Conservation (phyloP, 2,329 filamentous ascomycete species). For the Nothophaeocryptopus gaeumannii region DNA sequence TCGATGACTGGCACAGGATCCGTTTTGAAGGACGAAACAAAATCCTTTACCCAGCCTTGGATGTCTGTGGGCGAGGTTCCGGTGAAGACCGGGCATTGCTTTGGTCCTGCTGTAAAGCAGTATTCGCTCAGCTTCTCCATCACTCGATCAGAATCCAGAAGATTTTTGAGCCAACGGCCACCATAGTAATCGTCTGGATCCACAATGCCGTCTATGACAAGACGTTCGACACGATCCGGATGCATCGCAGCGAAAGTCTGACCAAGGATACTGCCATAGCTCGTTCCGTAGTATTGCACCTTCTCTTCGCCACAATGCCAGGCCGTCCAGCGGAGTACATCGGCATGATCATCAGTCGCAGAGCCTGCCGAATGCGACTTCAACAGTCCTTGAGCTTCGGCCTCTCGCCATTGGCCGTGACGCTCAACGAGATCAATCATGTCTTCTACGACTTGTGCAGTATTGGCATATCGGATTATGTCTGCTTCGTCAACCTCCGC, state of each 20-base stretch:
- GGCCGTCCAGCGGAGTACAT: too few species aligned
- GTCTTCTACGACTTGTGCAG: constrained; percentile 48
- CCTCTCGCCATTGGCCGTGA: constrained; percentile 35
- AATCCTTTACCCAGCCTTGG: background rate
- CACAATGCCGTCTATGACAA: constrained; percentile 42
- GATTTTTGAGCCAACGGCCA: constrained; percentile 1
- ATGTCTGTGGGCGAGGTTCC: constrained; percentile 5
- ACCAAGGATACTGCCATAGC: constrained; percentile 42
- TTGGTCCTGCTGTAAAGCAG: constrained; percentile 5
- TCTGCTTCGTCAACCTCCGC: constrained; percentile 31
- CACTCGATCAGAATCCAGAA: constrained; percentile 1
- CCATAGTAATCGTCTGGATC: background rate
- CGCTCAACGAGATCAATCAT: constrained; percentile 50
- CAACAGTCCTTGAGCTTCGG: constrained; percentile 31
- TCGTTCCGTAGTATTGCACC: constrained; percentile 41
- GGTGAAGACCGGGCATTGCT: constrained; percentile 4
- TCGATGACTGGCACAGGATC: background rate
- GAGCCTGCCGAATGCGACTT: constrained; percentile 30
- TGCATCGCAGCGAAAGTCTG: constrained; percentile 40
- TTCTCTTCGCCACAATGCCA: constrained; percentile 29
- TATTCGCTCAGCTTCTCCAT: constrained; percentile 1
- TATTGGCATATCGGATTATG: constrained; percentile 46
- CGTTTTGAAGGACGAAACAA: constrained; percentile 4
- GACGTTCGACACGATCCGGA: constrained; percentile 34
- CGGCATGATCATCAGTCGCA: too few species aligned